Conservation (phyloP, 1,139 yeast species). For the Oligophagozyma castellii region DNA sequence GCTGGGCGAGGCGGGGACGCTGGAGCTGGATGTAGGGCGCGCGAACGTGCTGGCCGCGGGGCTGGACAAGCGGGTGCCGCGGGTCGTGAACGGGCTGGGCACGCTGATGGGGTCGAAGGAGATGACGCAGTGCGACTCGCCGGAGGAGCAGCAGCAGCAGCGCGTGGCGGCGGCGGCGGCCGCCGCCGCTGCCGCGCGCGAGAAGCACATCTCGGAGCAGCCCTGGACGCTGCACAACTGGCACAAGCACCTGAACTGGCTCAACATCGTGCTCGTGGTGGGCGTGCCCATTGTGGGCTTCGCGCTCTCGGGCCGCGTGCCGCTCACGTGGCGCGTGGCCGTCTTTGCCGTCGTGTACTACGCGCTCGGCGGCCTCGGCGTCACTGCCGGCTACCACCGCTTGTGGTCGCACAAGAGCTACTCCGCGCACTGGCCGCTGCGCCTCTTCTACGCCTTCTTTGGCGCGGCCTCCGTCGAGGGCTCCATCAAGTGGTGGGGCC, state of each 20-base stretch:
- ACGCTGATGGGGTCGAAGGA: conserved; percentile 68
- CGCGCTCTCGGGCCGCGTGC: conserved; percentile 35
- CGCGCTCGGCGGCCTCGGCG: conserved; percentile 66
- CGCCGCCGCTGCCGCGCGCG: conserved; percentile 13
- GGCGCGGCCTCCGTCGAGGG: conserved; percentile 97
- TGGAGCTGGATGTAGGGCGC: conserved; percentile 49
- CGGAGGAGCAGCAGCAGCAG: conserved; percentile 37
- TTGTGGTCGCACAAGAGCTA: conserved; percentile 84
- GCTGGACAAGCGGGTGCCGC: conserved; percentile 50
- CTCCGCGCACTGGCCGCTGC: conserved; percentile 58
- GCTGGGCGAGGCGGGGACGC: no score
- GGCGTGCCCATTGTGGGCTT: conserved; percentile 57
- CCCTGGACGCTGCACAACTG: conserved; percentile 82
- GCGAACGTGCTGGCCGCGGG: conserved; percentile 89
- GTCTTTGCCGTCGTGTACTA: conserved; percentile 51
- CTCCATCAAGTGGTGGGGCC: conserved; percentile 98
- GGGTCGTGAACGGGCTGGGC: conserved; percentile 71
- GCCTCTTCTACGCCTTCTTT: conserved; percentile 60
- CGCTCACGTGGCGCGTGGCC: conserved; percentile 48
- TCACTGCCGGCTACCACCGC: conserved; percentile 93
- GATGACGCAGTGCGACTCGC: conserved; percentile 50
- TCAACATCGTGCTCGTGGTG: conserved; percentile 67
- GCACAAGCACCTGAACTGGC: conserved; percentile 86
- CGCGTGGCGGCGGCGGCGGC: conserved; percentile 17
- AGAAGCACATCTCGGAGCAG: conserved; percentile 74